Conservation (phyloP, 2,329 filamentous ascomycete genomes). For the Neopestalotiopsis sp. region DNA sequence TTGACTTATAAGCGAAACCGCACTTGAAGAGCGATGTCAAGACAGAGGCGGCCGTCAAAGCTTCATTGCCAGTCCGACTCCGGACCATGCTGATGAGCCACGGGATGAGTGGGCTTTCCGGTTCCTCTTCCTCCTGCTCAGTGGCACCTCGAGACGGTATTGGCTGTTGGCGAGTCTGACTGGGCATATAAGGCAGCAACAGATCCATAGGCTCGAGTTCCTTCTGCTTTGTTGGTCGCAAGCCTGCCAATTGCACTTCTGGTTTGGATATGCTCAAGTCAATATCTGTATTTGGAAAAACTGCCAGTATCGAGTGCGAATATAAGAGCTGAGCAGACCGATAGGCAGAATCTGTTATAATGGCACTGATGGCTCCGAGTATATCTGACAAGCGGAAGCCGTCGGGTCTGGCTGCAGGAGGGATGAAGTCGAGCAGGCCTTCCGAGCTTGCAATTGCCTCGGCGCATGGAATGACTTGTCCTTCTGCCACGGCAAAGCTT, state of each 20-base stretch:
- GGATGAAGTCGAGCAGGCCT: constrained; percentile 62
- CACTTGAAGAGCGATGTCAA: constrained; percentile 73
- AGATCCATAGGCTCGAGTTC: constrained; percentile 65
- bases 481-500: constrained; percentile 70
- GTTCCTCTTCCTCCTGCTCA: constrained; percentile 52
- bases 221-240: constrained; percentile 50
- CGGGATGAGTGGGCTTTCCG: constrained; percentile 73
- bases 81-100: constrained; percentile 73
- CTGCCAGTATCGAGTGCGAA: constrained; percentile 70
- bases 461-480: constrained; percentile 70
- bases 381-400: constrained; percentile 69
- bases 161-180: constrained; percentile 37
- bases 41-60: constrained; percentile 72
- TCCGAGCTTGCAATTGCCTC: constrained; percentile 59
- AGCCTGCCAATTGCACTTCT: constrained; percentile 57
- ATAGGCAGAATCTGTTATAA: constrained; percentile 80
- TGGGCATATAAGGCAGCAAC: constrained; percentile 62
- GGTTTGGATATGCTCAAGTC: constrained; percentile 51
- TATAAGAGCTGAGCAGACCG: constrained; percentile 74
- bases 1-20: constrained; percentile 66
- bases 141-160: background rate
- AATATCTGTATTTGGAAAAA: constrained; percentile 67
- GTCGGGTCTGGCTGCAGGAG: constrained; percentile 60
- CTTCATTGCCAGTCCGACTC: constrained; percentile 59
- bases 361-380: constrained; percentile 76